Evolutionary conservation across 2,329 filamentous ascomycete genomes (phyloP), one percentile per base, ranked within the genome.

Genomic region (Pseudocercospora eumusae): DNA sequence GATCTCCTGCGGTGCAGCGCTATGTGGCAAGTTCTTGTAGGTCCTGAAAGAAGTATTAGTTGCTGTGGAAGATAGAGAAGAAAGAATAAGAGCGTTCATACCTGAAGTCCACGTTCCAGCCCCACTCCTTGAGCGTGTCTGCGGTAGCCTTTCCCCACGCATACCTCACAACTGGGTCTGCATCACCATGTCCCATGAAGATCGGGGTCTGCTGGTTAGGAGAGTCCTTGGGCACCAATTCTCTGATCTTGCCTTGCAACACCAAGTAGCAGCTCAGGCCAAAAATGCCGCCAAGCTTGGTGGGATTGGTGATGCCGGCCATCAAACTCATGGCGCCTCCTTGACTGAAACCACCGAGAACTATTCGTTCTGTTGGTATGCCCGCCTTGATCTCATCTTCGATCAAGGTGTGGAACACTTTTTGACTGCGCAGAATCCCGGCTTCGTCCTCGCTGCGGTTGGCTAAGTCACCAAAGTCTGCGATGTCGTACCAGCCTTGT

Each of bases 271-370:
- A 89, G 11, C 90, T 95, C 64, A 98, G 78, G 7, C 88, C 92
- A 65, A 97, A 88, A 66, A 98, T 90, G 65, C 93, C 93, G n/a
- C 87, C 93, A 15, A 98, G 81, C 77, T 91, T 92, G 69, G 85
- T 82, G 50, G 83, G 82, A 68, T 81, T 84, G 4, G 92, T 96
- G 45, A 96, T 78, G 4, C 91, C 93, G 0, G 90, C 83, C 72
- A 97, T 86, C 42, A 98, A 77, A 20, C 91, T 86, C 82, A 97
- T 92, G 60, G 92, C 92, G 57, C 91, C 93, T 62, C 93, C 93
- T 77, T 98, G 85, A 23, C 87, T 90, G 81, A 93, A 95, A 44
- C 91, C 90, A 33, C 91, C 93, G 6, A 98, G 79, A 18, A 98
- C 86, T 71, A 99, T 92, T 57, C 93, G 89, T 62, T 90, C 86